A percentile compares a stretch with the other conserved stretches of the same genome.
phyloP scores from a whole-genome alignment of 768 basidiomycete genomes.

The Tylopilus subfusipes region DNA sequence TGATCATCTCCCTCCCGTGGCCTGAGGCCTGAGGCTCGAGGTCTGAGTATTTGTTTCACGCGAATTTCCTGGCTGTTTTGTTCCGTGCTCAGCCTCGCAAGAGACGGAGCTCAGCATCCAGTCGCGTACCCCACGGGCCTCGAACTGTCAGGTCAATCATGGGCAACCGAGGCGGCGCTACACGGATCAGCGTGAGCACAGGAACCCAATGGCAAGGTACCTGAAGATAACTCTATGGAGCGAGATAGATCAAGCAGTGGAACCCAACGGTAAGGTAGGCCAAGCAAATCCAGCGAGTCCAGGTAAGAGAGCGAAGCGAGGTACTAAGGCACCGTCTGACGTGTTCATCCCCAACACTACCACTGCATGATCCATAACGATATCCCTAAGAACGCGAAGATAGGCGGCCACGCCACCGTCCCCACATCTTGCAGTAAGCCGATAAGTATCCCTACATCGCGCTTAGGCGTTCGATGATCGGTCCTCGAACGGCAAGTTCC shows the following conservation, averaged over 20 bases:
- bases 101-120: background rate
- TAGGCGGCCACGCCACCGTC: slow-evolving; percentile 37
- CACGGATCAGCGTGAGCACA: slow-evolving; percentile 1
- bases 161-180: background rate
- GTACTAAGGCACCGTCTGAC: background rate
- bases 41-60: background rate
- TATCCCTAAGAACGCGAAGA: slow-evolving; percentile 29
- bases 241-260: background rate
- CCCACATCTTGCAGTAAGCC: slow-evolving; percentile 32
- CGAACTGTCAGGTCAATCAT: background rate
- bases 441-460: slow-evolving; percentile 25
- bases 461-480: slow-evolving; percentile 9
- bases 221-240: background rate
- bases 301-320: background rate
- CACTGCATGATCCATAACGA: slow-evolving; percentile 35
- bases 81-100: background rate
- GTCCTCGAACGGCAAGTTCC: slow-evolving; percentile 5
- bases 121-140: background rate
- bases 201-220: background rate
- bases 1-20: background rate
- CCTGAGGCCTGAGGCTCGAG: no score
- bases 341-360: slow-evolving; percentile 5
- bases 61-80: background rate
- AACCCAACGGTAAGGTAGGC: background rate
- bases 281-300: background rate